Evolutionary conservation across 768 basidiomycete genomes (phyloP), one percentile per base, ranked within the genome.

Genomic region (Amanita brunnescens): DNA sequence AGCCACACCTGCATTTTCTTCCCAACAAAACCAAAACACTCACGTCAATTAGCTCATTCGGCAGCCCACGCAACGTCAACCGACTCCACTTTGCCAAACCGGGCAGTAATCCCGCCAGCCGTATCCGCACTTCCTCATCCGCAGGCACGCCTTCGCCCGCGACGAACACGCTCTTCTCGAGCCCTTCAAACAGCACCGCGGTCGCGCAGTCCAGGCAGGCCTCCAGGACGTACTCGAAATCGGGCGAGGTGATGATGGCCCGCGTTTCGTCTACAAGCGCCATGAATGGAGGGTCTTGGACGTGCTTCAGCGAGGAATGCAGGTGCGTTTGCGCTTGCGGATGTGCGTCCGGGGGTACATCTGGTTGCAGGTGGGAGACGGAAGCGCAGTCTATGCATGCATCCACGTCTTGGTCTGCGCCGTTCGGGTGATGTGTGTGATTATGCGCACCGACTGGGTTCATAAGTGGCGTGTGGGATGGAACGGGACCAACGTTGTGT

Each of bases 41-140:
- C 61, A 91, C 91, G 69, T 93, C 90, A 23, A 91, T 77, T 56
- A 91, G 69, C 62, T 87, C 88, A 62, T 89, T 91, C 32, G 87
- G 89, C 49, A 84, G 62, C 14, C 77, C 78, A 55, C 80, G 75
- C 57, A 91, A 62, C 34, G 83, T 82, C 52, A 80, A 52, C 55
- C 78, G 78, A 59, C 83, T 84, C 90, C 91, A 92, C 51, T 80
- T 70, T 49, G 86, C 81, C 37, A 96, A 67, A 1, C 80, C 85
- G 3, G 92, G 93, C 24, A 97, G 67, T 57, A 95, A 67, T 5
- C 83, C 81, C 12, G 91, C 94, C 12, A 96, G 65, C 41, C 87
- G 71, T 45, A 89, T 77, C 57, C 77, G 74, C 44, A 73, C 62
- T 24, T 76, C 76, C 39, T 73, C 71, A 1, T 40, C 40, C 9